Base-by-base conservation (phyloP, 306 rosid species). In the Dalbergia oliveri region DNA sequence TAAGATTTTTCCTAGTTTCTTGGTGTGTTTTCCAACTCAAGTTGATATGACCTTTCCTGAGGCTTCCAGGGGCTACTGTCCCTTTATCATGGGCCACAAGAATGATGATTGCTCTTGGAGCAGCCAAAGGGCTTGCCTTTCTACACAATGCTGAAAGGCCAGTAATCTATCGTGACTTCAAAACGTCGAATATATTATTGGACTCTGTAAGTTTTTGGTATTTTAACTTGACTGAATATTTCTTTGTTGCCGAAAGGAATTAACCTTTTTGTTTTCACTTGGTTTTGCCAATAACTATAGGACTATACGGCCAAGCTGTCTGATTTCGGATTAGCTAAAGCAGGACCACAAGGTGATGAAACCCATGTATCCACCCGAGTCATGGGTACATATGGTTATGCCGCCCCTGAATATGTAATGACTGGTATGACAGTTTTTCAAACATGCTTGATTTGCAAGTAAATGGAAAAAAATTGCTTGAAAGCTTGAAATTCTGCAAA, bases 271-370 rank as follows among this genome's bases (percentile, higher is more conserved):
- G 31, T 26, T 12, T 68, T 66, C 15, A 62, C 79, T 85, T 49
- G 56, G 57, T 53, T 50, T 26, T 81, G 45, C 72, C 76, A 26
- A 75, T 82, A 66, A 66, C 72, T 80, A 78, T 84, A 94, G 98
- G 98, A 94, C 81, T 94, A 94, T 85, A 87, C 98, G 31, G 97
- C 98, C 65, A 94, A 94, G 90, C 98, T 94, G 71, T 94, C 98
- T 75, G 98, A 94, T 87, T 94, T 94, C 69, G 98, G 98, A 76
- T 88, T 94, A 5, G 98, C 98, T 49, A 94, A 94, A 91, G 98
- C 98, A 74, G 98, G 98, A 87, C 98, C 98, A 11, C 97, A 92
- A 81, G 98, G 98, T 67, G 98, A 94, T 76, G 98, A 94, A 80
- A 94, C 98, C 73, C 98, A 94, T 88, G 98, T 94, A 62, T 94